phyloP scores from a whole-genome alignment of 2,329 filamentous ascomycete genomes.

The Fusarium floridanum region DNA sequence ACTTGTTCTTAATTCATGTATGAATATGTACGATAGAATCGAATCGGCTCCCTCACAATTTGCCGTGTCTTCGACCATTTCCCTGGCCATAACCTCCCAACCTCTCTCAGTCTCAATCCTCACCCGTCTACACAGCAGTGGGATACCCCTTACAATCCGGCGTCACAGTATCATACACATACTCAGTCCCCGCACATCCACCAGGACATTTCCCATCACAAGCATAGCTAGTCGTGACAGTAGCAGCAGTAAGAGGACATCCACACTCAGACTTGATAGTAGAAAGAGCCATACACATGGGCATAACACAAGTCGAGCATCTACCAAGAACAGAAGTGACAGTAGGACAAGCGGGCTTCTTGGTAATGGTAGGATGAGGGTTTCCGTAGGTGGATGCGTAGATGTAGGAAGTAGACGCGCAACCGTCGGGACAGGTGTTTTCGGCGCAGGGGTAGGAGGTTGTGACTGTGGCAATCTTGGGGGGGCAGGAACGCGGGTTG shows the following conservation, averaged over 20 bases:
- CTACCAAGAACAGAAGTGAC: conserved; percentile 48
- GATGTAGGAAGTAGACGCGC: conserved; percentile 41
- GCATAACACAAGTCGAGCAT: conserved; percentile 52
- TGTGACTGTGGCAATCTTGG: conserved; percentile 45
- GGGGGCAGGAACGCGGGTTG: conserved; percentile 48
- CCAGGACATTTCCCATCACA: conserved; percentile 43
- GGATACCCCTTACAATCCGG: conserved; percentile 30
- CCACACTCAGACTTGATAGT: conserved; percentile 51
- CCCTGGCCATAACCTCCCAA: neutral
- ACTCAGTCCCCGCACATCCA: conserved; percentile 49
- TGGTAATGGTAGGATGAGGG: conserved; percentile 15
- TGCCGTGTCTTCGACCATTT: neutral
- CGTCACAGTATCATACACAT: conserved; percentile 41
- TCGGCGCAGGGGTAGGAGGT: conserved; percentile 41
- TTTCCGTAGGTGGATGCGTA: conserved; percentile 32
- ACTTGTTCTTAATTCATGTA: neutral
- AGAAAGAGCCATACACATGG: conserved; percentile 46
- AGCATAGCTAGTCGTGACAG: conserved; percentile 45
- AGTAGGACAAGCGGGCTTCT: conserved; percentile 49
- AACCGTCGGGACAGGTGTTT: conserved; percentile 41
- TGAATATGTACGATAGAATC: neutral
- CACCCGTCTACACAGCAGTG: neutral
- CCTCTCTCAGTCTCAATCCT: neutral
- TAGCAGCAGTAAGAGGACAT: conserved; percentile 49
- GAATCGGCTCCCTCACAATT: neutral